These are phyloP conservation scores for Suhomyces atakaporum DNA, from an alignment of 1,139 yeast genomes.

Conservation along the genomic window DNA sequence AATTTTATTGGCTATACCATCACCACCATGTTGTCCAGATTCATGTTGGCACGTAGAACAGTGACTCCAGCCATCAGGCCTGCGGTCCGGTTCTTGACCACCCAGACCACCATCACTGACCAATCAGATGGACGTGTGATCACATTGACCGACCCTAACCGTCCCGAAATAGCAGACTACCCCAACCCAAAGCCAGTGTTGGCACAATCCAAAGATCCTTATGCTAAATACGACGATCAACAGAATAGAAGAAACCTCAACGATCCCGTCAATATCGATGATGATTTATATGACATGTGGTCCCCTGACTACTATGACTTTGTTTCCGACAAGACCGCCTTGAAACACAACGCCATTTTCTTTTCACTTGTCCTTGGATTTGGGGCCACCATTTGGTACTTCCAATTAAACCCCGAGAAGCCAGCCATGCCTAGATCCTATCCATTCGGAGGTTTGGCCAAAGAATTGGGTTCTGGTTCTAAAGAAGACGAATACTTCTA, in stretches of 20 bases:
- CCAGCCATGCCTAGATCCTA: constrained; percentile 77
- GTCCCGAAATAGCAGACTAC: constrained; percentile 50
- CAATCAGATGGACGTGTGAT: constrained; percentile 44
- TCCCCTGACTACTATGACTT: constrained; percentile 75
- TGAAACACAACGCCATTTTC: constrained; percentile 53
- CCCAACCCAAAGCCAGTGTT: constrained; percentile 46
- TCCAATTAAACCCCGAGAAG: constrained; percentile 69
- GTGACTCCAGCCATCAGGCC: constrained; percentile 18
- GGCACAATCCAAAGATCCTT: constrained; percentile 69
- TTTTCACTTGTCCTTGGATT: constrained; percentile 57
- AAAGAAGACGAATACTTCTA: constrained; percentile 48
- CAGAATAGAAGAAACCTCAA: constrained; percentile 79
- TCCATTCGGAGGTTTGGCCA: constrained; percentile 75
- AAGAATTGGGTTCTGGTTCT: constrained; percentile 65
- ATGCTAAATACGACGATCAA: constrained; percentile 73
- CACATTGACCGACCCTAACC: constrained; percentile 45
- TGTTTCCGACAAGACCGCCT: constrained; percentile 63
- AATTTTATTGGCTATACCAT: constrained; percentile 26
- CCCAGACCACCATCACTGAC: constrained; percentile 43
- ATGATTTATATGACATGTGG: constrained; percentile 82
- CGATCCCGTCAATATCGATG: constrained; percentile 71
- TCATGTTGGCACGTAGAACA: constrained; percentile 24
- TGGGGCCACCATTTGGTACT: constrained; percentile 54
- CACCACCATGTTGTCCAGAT: constrained; percentile 31
- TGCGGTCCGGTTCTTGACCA: constrained; percentile 33